Base-by-base conservation (phyloP, 2,329 filamentous ascomycete species). In the Fusarium sp. region DNA sequence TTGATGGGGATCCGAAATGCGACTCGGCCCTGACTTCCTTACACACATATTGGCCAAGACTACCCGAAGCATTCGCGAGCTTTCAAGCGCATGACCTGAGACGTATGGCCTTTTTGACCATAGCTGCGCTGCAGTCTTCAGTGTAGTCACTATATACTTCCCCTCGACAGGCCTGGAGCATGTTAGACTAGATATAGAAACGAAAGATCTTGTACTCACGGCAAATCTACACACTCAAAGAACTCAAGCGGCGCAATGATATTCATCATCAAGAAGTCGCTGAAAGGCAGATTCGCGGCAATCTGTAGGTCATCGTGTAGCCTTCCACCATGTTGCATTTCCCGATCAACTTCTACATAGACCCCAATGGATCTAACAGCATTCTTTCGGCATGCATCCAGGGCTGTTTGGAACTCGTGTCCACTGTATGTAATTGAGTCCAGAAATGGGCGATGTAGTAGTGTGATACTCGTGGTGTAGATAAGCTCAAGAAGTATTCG, bases 401-500 rank as follows among this genome's bases (percentile, higher is more conserved):
- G 30, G 3, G 69, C 52, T 12, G 29, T 29, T 4, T 58, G 16
- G 14, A 50, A 34, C 8, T 50, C 16, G 6, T 14, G 22, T 4
- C 2, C 43, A 59, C 10, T 58, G 18, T 5, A 14, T 22, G 6
- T 59, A 4, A 18, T 29, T 27, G 2, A 47, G n/a, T 63, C 22
- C 2, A 72, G 18, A 12, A 69, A 69, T 1, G 68, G 69, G 0
- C 65, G 65, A 24, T 71, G 55, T 11, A 72, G 16, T 0, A 62
- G 42, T 4, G 52, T 52, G 5, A 44, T 25, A 6, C 46, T 50
- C 1, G 60, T 56, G 4, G 30, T 66, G 8, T 72, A 72, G 8
- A 72, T 27, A 10, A 72, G 68, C 3, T 72, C 61, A 12, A 72
- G 25, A 7, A 53, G 43, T 11, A 63, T 29, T 3, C 69, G 27